Evolutionary conservation across 2,329 filamentous ascomycete genomes (phyloP).

Genomic region (Paecilomyces sp.): DNA sequence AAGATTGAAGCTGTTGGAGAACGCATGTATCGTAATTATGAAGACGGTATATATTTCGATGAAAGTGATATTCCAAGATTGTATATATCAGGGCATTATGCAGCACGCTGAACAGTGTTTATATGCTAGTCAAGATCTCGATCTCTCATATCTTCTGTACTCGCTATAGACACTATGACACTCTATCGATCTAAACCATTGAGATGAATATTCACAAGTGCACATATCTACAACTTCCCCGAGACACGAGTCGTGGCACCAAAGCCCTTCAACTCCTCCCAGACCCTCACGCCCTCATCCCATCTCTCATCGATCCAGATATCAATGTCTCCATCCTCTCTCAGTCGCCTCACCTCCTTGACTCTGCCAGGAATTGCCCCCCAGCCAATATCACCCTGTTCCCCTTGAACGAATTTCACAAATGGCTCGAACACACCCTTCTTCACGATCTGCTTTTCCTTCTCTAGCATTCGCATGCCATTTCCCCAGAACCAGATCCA

Average conservation of each 20-base stretch:
- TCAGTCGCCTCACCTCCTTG: slow-evolving; percentile 38
- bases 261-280: slow-evolving; percentile 29
- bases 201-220: not conserved
- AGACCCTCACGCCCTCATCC: slow-evolving; percentile 42
- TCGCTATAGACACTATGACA: too few relatives aligned
- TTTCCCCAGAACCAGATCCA: slow-evolving; percentile 52
- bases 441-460: slow-evolving; percentile 39
- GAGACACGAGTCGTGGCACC: not conserved
- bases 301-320: slow-evolving; percentile 41
- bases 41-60: too few relatives aligned
- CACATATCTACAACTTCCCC: not conserved
- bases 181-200: not conserved
- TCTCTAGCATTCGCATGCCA: slow-evolving; percentile 29
- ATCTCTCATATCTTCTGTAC: too few relatives aligned
- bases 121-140: too few relatives aligned
- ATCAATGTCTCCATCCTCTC: slow-evolving; percentile 38
- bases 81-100: too few relatives aligned
- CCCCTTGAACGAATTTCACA: slow-evolving; percentile 19
- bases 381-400: slow-evolving; percentile 17
- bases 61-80: too few relatives aligned
- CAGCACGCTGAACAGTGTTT: too few relatives aligned
- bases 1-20: too few relatives aligned
- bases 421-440: slow-evolving; percentile 22
- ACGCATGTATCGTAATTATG: too few relatives aligned
- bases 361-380: slow-evolving; percentile 11